Evolutionary conservation across 2,329 filamentous ascomycete genomes (phyloP), one percentile per base, ranked within the genome.

Genomic region (Penicillium concentricum): DNA sequence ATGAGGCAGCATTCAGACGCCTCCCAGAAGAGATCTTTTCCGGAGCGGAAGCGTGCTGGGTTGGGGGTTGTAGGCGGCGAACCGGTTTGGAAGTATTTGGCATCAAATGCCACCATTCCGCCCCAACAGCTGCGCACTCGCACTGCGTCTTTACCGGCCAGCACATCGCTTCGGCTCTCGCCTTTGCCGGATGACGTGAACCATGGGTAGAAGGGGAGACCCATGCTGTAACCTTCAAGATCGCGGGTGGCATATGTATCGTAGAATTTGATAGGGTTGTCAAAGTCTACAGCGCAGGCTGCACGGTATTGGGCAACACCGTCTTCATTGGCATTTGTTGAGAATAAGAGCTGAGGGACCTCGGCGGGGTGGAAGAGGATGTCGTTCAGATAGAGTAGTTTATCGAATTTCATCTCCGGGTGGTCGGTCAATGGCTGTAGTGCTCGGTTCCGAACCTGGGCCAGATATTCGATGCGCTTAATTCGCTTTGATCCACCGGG

Each of bases 241-340:
- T 92, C 89, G 20, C 89, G 81, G 28, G 86, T 87, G 2, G 89
- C 89, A 72, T 88, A 91, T 0, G 87, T 86, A 71, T 92, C 89
- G 71, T 92, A 92, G 68, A 88, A 90, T 60, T 89, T 87, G 73
- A 90, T 85, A 0, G 87, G 84, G 60, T 86, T 84, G 67, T 87
- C 85, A 67, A 88, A 91, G 74, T 92, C 89, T n/a, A 89, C 79
- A 1, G 87, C 87, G 67, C 89, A 92, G 2, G 87, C 87, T 4
- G 88, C 86, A 12, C 87, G 82, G 67, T 91, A 92, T 46, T 79
- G 75, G 0, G 82, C 67, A 22, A 74, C 71, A 12, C 86, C 87
- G 30, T 80, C 73, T 8, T 76, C 70, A 53, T 82, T 77, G 20
- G 76, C 71, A 61, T 86, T 84, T 5, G 84, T 86, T 2, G 83